Evolutionary conservation across 805 yeast species (phyloP), one percentile per base, ranked within the genome.

Genomic region (Saturnispora sekii): DNA sequence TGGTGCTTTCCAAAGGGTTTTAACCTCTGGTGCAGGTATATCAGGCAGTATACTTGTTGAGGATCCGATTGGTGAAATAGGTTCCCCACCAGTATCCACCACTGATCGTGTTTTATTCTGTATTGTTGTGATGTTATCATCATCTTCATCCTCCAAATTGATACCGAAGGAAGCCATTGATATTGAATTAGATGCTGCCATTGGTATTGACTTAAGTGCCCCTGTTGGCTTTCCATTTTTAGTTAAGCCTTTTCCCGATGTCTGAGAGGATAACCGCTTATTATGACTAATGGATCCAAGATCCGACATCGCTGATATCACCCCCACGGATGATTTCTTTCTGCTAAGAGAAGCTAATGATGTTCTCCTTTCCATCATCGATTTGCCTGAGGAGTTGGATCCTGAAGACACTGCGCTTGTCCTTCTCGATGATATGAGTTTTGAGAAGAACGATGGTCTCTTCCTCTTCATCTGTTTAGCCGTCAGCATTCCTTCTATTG

Each of bases 1-100:
- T 2, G 82, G 82, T 5, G 82, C 75, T 21, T 61, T 63, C 82
- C 82, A 77, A 17, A 45, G 42, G 4, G 55, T 42, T 34, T 53
- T 48, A 10, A 38, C 49, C 9, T 42, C 45, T 5, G 33, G 16
- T 15, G 42, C 16, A 4, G 38, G 37, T 12, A n/a, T 12, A 14
- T 35, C 39, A 3, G 34, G 28, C 15, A 44, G 47, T 40, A 54
- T 44, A 38, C 61, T 48, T 2, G 61, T 47, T 53, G 54, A 52
- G 5, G 47, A 48, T 5, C 50, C 38, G 36, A 37, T 47, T 3
- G 55, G 45, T 17, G 51, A 16, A 14, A 49, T 53, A 14, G 59
- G 51, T 18, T 55, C 53, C 10, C 50, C 42, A 1, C 55, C 28
- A 48, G 53, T 38, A 21, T 54, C 56, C 15, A 7, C 37, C 32